Evolutionary conservation across 805 yeast genomes (phyloP), one percentile per base, ranked within the genome.

Genomic region (Saccharomyces jurei): DNA sequence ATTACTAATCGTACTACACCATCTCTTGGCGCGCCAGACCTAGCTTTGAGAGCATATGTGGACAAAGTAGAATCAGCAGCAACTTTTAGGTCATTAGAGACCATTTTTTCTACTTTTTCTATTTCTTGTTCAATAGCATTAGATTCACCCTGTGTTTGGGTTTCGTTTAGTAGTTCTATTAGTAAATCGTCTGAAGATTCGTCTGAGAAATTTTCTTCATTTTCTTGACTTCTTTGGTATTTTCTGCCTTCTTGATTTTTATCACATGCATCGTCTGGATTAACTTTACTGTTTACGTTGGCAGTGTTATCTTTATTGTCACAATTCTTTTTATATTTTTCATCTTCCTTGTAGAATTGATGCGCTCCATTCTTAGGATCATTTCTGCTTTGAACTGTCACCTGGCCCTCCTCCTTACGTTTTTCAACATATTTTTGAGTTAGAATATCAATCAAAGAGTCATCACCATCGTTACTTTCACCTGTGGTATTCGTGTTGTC

Each of bases 1-100:
- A 69, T 53, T 6, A 65, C 70, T 21, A 65, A 49, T 71, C 75
- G 50, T 60, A 61, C 50, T 56, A 84, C 74, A 44, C 76, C 79
- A 0, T 72, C 66, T 48, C 81, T 72, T 2, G 66, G 58, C n/a
- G 75, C 76, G 6, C 84, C 77, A 22, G 78, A 57, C 47, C 72
- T 70, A 0, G 84, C 77, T 11, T 11, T 36, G 44, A 36, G 44
- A 17, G 17, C 22, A 36, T 36, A 36, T 17, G 44, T 17, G 4
- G 44, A 36, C 2, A 36, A 36, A 17, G 22, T 6, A 11, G 44
- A 5, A 36, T 36, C 44, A 36, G 25, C 4, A 17, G 17, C 44
- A 21, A 36, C 25, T 36, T 17, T 36, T 22, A 36, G 17, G 9
- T 36, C 44, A 22, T 36, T 8, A 36, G 44, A 36, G 11, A 36